Base-by-base conservation (phyloP, 129 eudicot species). In the Pseudognaphalium luteoalbum region DNA sequence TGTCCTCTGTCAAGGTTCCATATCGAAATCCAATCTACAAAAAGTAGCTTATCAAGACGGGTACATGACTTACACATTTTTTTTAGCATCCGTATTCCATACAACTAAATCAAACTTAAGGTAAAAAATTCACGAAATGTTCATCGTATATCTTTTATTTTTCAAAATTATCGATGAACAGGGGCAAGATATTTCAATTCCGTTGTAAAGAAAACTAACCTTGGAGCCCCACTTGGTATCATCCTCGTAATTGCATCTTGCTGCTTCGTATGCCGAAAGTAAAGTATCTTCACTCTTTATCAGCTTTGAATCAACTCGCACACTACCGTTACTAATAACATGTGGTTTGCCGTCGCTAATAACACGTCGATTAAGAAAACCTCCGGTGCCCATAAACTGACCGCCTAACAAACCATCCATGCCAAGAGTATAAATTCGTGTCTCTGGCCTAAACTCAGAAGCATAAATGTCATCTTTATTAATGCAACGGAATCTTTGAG, bases 391-490 rank as follows among this genome's bases (percentile, higher is more conserved):
- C 42, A 90, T 80, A 60, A 82, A 84, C 56, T 6, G 30, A 2
- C 86, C 83, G 63, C 96, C 96, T 6, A 15, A 3, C 30, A 90
- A 80, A 28, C 96, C 98, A 83, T 90, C 90, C 85, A 90, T 73
- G 20, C 93, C 98, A 2, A 67, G 19, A 14, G 78, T 66, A 64
- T 84, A 60, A 19, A 81, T 30, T 59, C 32, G 68, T 10, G 86
- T 79, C 63, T 81, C 29, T 15, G 72, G 78, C 76, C 32, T 87
- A 57, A 82, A 65, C 70, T 83, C 96, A 2, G 68, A 68, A 16
- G 68, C 85, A 58, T 92, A 92, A 17, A 88, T 92, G 39, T 90
- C 94, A 22, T 58, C 71, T 57, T 80, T 80, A 56, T 88, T 90
- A 16, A 86, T 75, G 75, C 81, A 82, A 21, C 71, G 64, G 59